Evolutionary conservation across 2,329 filamentous ascomycete genomes (phyloP).

Genomic region (Diaporthe sp.): DNA sequence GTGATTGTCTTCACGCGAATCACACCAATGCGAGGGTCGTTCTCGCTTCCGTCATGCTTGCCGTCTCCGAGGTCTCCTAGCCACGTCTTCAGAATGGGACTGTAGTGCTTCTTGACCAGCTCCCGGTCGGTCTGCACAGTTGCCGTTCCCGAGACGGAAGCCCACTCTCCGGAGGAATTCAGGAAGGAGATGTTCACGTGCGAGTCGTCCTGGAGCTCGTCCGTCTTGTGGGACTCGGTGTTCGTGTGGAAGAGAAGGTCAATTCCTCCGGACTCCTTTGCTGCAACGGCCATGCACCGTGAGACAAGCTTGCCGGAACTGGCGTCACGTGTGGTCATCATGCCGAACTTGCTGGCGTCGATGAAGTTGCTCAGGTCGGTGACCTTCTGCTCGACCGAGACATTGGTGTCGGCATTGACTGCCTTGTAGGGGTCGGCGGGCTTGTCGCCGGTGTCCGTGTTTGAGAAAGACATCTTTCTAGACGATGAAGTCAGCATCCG

Average conservation of each 20-base stretch:
- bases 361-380: conserved; percentile 80
- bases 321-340: conserved; percentile 85
- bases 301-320: conserved; percentile 77
- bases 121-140: conserved; percentile 77
- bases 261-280: conserved; percentile 81
- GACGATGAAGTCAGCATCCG: conserved; percentile 23
- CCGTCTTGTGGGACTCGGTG: conserved; percentile 88
- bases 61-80: conserved; percentile 88
- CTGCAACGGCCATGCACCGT: conserved; percentile 88
- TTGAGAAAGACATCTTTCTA: conserved; percentile 59
- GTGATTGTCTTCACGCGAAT: conserved; percentile 82
- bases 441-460: conserved; percentile 72
- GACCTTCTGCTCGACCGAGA: conserved; percentile 79
- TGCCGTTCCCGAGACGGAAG: conserved; percentile 82
- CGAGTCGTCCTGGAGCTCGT: conserved; percentile 79
- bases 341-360: conserved; percentile 81
- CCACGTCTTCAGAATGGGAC: conserved; percentile 82
- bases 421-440: conserved; percentile 81
- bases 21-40: conserved; percentile 85
- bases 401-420: conserved; percentile 75
- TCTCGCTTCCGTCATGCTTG: conserved; percentile 82
- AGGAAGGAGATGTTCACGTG: conserved; percentile 88
- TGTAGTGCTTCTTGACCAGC: conserved; percentile 81
- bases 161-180: conserved; percentile 83
- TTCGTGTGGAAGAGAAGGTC: conserved; percentile 94